These are phyloP conservation scores for Endothia cerciana DNA, from an alignment of 2,329 filamentous ascomycete species.

Conservation along the genomic window DNA sequence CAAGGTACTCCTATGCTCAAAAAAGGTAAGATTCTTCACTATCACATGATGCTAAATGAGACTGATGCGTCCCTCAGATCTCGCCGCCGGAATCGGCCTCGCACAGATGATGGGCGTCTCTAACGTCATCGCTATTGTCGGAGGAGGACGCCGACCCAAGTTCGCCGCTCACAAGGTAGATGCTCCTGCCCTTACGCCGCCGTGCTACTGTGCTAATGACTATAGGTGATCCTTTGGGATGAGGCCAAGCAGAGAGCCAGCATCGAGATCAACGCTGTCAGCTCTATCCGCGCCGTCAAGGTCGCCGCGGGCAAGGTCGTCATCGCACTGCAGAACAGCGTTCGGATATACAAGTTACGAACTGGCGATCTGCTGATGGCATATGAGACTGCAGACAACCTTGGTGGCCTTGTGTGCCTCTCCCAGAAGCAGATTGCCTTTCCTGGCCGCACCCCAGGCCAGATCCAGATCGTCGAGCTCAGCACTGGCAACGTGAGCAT, in stretches of 20 bases:
- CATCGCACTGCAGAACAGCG: slow-evolving; percentile 79
- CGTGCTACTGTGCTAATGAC: slow-evolving; percentile 1
- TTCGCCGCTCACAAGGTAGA: slow-evolving; percentile 82
- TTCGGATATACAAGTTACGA: slow-evolving; percentile 69
- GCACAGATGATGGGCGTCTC: slow-evolving; percentile 86
- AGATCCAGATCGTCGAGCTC: slow-evolving; percentile 85
- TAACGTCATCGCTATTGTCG: slow-evolving; percentile 87
- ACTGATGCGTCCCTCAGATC: slow-evolving; percentile 53
- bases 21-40: slow-evolving; percentile 30
- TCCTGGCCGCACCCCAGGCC: slow-evolving; percentile 83
- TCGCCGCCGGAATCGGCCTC: slow-evolving; percentile 80
- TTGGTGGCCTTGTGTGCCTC: slow-evolving; percentile 77
- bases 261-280: slow-evolving; percentile 79
- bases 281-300: slow-evolving; percentile 78
- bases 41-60: slow-evolving; percentile 6
- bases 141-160: slow-evolving; percentile 83
- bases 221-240: slow-evolving; percentile 85
- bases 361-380: slow-evolving; percentile 67
- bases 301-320: slow-evolving; percentile 77
- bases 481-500: slow-evolving; percentile 84
- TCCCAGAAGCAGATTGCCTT: slow-evolving; percentile 77
- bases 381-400: slow-evolving; percentile 87
- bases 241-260: slow-evolving; percentile 74
- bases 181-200: background rate
- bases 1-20: slow-evolving; percentile 69